These are phyloP conservation scores for Penicillium fuscoglaucum DNA, from an alignment of 2,329 filamentous ascomycete genomes.

Conservation along the genomic window DNA sequence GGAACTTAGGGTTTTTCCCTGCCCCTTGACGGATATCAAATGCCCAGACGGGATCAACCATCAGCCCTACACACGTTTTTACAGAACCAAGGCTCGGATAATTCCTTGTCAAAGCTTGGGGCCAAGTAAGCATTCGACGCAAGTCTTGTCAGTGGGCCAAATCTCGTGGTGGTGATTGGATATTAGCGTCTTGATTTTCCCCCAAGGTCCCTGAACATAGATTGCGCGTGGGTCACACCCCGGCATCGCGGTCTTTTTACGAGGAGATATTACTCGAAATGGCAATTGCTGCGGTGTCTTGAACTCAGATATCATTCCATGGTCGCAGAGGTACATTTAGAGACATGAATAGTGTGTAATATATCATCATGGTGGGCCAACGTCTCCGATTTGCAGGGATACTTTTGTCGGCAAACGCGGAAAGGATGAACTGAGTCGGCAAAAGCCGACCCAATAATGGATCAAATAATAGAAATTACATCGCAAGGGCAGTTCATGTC, in stretches of 20 bases:
- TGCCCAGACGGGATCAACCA: not conserved
- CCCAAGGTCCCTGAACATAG: slow-evolving; percentile 26
- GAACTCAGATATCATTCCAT: not conserved
- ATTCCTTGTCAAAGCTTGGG: slow-evolving; percentile 11
- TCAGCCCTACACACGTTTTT: not conserved
- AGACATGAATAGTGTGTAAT: not conserved
- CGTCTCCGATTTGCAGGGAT: not conserved
- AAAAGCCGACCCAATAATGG: slow-evolving; percentile 1
- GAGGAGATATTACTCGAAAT: not conserved
- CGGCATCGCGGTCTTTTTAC: not conserved
- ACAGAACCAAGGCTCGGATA: not conserved
- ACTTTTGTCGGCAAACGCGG: not conserved
- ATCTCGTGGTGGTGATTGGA: slow-evolving; percentile 14
- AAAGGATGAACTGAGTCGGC: not conserved
- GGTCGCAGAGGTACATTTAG: no score
- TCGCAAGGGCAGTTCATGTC: not conserved
- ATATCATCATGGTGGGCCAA: not conserved
- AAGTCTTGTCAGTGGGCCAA: slow-evolving; percentile 7
- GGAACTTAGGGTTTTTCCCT: not conserved
- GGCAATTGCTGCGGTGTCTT: not conserved
- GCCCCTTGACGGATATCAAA: not conserved
- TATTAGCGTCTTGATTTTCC: slow-evolving; percentile 6
- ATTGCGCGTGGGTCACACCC: slow-evolving; percentile 8
- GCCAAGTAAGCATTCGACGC: slow-evolving; percentile 2
- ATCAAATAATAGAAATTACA: not conserved